phyloP scores from a whole-genome alignment of 2,329 filamentous ascomycete species.

The Trichoderma lentiforme region DNA sequence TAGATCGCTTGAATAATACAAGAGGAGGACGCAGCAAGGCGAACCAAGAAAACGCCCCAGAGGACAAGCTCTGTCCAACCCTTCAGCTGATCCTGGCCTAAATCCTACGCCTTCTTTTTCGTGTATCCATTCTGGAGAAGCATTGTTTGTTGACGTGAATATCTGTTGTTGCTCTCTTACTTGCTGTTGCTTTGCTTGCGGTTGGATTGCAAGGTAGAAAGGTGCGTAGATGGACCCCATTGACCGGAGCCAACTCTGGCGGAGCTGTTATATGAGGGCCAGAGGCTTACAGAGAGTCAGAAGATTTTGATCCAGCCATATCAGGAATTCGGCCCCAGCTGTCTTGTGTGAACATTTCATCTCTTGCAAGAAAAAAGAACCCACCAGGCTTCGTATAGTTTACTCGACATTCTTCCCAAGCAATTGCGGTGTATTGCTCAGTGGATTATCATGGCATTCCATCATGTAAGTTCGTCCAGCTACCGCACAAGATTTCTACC shows the following conservation, averaged over 20 bases:
- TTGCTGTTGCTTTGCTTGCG: background rate
- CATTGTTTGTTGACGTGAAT: background rate
- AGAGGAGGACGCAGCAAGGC: background rate
- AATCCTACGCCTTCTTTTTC: background rate
- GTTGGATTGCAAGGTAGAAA: background rate
- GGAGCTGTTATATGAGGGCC: background rate
- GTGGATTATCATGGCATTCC: slow-evolving; percentile 3
- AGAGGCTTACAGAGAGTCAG: background rate
- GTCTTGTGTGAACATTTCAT: background rate
- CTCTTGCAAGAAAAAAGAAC: background rate
- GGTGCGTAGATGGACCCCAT: background rate
- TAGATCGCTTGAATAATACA: background rate
- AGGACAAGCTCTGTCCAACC: background rate
- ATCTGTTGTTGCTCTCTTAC: background rate
- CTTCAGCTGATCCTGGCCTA: background rate
- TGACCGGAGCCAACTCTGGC: background rate
- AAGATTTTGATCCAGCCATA: background rate
- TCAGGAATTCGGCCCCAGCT: background rate
- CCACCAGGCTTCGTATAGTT: background rate
- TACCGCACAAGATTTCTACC: background rate
- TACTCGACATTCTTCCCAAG: background rate
- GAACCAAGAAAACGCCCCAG: background rate
- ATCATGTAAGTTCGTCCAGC: slow-evolving; percentile 14
- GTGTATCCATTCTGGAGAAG: background rate
- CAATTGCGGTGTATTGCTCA: background rate